Evolutionary conservation across 306 rosid species (phyloP).

Genomic region (Quillaja saponaria): DNA sequence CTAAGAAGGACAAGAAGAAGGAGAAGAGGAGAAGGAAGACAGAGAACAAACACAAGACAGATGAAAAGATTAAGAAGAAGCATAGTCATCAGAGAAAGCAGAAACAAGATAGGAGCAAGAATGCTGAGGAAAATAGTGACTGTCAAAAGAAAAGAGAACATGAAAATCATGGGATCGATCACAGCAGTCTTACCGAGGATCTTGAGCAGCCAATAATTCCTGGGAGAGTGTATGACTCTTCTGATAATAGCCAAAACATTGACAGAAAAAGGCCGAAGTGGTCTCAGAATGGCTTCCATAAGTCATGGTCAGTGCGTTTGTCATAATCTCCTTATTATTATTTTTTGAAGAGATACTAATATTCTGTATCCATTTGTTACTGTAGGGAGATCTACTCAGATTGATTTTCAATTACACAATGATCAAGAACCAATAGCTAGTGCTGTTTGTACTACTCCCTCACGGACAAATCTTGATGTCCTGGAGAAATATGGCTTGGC

Average conservation of each 20-base stretch:
- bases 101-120: background rate
- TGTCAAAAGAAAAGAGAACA: background rate
- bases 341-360: background rate
- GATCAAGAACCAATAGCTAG: slow-evolving; percentile 3
- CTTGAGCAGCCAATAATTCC: slow-evolving; percentile 3
- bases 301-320: slow-evolving; percentile 9
- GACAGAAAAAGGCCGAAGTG: background rate
- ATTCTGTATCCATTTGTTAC: background rate
- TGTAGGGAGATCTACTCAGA: background rate
- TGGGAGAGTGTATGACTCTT: background rate
- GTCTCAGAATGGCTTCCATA: background rate
- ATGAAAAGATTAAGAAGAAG: background rate
- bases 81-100: background rate
- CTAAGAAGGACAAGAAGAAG: slow-evolving; percentile 4
- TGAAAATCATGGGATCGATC: background rate
- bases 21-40: background rate
- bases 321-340: background rate
- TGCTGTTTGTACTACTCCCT: background rate
- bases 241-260: background rate
- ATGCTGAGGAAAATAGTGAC: slow-evolving; percentile 2
- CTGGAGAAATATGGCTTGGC: background rate
- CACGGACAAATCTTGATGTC: background rate
- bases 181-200: background rate
- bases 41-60: background rate
- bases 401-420: background rate